Percentiles rank a stretch among this genome's conserved stretches.
phyloP scores from a whole-genome alignment of 768 basidiomycete species.

The Panellus pusillus region DNA sequence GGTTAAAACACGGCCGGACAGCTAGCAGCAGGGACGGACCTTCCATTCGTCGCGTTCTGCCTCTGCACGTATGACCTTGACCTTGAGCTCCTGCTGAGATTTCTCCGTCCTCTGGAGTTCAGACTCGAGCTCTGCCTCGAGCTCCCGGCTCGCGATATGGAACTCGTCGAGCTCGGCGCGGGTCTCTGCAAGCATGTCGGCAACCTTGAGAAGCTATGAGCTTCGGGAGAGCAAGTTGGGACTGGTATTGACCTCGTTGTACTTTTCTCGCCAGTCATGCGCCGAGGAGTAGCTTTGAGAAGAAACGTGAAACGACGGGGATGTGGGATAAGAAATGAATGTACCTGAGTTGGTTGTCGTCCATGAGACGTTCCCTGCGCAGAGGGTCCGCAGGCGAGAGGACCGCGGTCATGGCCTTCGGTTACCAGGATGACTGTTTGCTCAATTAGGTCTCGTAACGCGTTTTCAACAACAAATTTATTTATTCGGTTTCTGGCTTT shows the following conservation, averaged over 20 bases:
- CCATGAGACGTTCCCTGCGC: constrained; percentile 61
- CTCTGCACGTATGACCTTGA: constrained; percentile 70
- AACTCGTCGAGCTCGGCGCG: constrained; percentile 86
- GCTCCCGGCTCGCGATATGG: constrained; percentile 82
- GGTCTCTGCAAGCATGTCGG: constrained; percentile 83
- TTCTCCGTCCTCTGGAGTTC: constrained; percentile 89
- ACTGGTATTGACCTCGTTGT: constrained; percentile 54
- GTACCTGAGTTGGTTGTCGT: constrained; percentile 67
- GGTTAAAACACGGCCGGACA: constrained; percentile 12
- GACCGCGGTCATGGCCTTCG: constrained; percentile 57
- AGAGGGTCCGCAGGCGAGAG: constrained; percentile 60
- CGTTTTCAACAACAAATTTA: neutral
- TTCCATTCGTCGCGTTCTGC: constrained; percentile 90
- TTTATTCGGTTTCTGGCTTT: constrained; percentile 56
- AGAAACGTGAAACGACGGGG: constrained; percentile 21
- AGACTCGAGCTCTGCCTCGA: constrained; percentile 90
- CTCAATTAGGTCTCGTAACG: neutral
- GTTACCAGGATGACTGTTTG: constrained; percentile 3
- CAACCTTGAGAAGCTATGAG: constrained; percentile 41
- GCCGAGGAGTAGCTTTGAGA: constrained; percentile 51
- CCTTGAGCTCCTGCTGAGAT: constrained; percentile 75
- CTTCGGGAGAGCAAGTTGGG: neutral
- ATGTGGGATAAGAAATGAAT: constrained; percentile 16
- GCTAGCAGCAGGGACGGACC: constrained; percentile 45
- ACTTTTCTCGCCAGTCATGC: constrained; percentile 76